Evolutionary conservation across 2,329 filamentous ascomycete species (phyloP).

Genomic region (Nemania sp.): DNA sequence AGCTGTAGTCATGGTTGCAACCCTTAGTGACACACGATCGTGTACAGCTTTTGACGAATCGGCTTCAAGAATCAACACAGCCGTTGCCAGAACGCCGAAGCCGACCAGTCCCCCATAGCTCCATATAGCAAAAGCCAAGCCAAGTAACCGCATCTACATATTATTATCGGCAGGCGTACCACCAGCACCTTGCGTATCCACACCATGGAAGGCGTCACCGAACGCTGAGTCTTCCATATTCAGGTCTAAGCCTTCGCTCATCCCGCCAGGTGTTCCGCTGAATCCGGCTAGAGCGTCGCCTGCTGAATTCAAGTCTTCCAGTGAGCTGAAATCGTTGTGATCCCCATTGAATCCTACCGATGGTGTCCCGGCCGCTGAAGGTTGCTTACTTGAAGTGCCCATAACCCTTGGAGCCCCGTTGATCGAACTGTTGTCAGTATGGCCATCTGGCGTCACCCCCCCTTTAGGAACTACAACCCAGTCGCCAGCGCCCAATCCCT

Average conservation of each 20-base stretch:
- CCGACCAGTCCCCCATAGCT: not conserved
- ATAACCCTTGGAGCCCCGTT: constrained; percentile 30
- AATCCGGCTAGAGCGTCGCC: constrained; percentile 72
- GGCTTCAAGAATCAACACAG: not conserved
- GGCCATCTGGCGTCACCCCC: constrained; percentile 49
- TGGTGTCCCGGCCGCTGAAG: constrained; percentile 50
- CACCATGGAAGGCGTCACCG: constrained; percentile 77
- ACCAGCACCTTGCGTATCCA: constrained; percentile 43
- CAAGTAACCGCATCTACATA: constrained; percentile 28
- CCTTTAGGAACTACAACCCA: constrained; percentile 77
- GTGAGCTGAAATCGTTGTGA: constrained; percentile 64
- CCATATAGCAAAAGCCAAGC: not conserved
- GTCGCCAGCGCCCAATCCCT: constrained; percentile 61
- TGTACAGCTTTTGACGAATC: not conserved
- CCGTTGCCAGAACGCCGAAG: constrained; percentile 18
- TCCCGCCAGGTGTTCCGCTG: constrained; percentile 55
- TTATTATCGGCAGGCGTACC: constrained; percentile 36
- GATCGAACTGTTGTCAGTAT: constrained; percentile 27
- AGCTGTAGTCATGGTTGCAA: not conserved
- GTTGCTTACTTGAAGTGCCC: constrained; percentile 41
- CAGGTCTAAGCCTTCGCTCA: constrained; percentile 61
- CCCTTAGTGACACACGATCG: not conserved
- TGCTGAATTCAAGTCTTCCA: constrained; percentile 70
- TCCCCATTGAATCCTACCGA: constrained; percentile 52
- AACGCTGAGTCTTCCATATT: constrained; percentile 77